Percentiles rank a stretch among this genome's conserved stretches.
Conservation (phyloP, 495 filamentous ascomycete species). For the Neurospora sp. region DNA sequence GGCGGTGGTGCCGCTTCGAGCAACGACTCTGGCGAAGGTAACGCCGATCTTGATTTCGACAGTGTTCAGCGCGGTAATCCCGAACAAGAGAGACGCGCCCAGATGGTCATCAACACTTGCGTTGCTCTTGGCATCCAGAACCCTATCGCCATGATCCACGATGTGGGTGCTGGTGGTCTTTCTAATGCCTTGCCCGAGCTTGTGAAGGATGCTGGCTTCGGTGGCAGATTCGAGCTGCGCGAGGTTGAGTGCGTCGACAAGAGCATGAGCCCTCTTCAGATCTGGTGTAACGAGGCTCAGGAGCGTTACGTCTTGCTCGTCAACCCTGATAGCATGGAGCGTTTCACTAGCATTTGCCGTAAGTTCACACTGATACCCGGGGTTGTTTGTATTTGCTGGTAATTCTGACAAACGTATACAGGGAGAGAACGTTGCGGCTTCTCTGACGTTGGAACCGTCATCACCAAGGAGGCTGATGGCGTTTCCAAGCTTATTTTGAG, state of each 20-base stretch:
- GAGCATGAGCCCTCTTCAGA: constrained; percentile 88
- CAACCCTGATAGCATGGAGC: constrained; percentile 65
- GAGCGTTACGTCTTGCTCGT: constrained; percentile 88
- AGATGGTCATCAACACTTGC: constrained; percentile 95
- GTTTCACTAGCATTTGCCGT: constrained; percentile 72
- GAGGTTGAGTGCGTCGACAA: constrained; percentile 83
- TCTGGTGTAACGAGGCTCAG: constrained; percentile 96
- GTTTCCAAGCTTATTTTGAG: constrained; percentile 65
- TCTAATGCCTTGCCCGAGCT: constrained; percentile 84
- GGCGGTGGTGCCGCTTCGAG: constrained; percentile 93
- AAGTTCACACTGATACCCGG: constrained; percentile 16
- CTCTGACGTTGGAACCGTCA: constrained; percentile 79
- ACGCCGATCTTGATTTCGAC: constrained; percentile 85
- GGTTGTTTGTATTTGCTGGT: background rate
- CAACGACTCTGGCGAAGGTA: constrained; percentile 77
- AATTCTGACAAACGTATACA: constrained; percentile 8
- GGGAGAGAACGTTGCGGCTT: constrained; percentile 82
- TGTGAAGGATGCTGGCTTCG: constrained; percentile 80
- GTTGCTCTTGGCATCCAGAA: constrained; percentile 69
- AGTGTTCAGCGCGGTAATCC: constrained; percentile 93
- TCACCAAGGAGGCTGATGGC: constrained; percentile 49
- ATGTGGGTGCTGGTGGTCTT: constrained; percentile 89
- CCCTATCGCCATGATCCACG: constrained; percentile 93
- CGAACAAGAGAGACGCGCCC: constrained; percentile 87
- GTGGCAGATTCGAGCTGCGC: constrained; percentile 82